Base-by-base conservation (phyloP, 2,329 filamentous ascomycete genomes). In the Fusarium coicis region DNA sequence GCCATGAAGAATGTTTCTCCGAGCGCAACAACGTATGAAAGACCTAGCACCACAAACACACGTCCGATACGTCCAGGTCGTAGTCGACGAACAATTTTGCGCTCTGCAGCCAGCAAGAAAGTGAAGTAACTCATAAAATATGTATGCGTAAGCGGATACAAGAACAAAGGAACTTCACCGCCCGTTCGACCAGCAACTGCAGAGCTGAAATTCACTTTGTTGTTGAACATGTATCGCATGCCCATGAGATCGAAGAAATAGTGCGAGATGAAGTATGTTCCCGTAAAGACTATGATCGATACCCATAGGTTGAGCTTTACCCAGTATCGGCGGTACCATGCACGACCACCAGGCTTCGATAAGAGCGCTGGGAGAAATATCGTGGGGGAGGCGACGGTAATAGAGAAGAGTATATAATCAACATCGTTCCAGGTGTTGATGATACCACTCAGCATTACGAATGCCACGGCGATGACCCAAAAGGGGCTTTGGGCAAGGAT, bases 161-260 rank as follows among this genome's bases (percentile, higher is more conserved):
- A 9, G 40, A 66, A 66, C 5, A 66, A 19, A 14, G 61, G 63
- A 10, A 66, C 61, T 28, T 66, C 26, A 2, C 50, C 50, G 1
- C 63, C 63, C 2, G 30, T 58, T 15, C 50, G 37, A 4, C 63
- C 63, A 8, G 37, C 63, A 44, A 66, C 61, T 10, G 19, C 11
- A 16, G 63, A 66, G 16, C 37, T 58, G 30, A 66, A 66, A 28
- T 66, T 66, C n/a, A 53, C 39, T 16, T 30, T 50, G 19, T 18
- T 42, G 11, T 47, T 55, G 19, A 66, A 66, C 30, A 30, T 42
- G 19, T 66, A 66, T 21, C 63, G 14, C 63, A 66, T 66, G 0
- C 63, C 50, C 61, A 66, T 66, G 2, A 66, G 61, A 56, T 66
- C 63, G 10, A 66, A 66, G 50, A 66, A 66, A 32, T 66, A 66